A percentile compares a stretch with the other conserved stretches of the same genome.
phyloP scores from a whole-genome alignment of 768 basidiomycete genomes.

The Mycena filopes region DNA sequence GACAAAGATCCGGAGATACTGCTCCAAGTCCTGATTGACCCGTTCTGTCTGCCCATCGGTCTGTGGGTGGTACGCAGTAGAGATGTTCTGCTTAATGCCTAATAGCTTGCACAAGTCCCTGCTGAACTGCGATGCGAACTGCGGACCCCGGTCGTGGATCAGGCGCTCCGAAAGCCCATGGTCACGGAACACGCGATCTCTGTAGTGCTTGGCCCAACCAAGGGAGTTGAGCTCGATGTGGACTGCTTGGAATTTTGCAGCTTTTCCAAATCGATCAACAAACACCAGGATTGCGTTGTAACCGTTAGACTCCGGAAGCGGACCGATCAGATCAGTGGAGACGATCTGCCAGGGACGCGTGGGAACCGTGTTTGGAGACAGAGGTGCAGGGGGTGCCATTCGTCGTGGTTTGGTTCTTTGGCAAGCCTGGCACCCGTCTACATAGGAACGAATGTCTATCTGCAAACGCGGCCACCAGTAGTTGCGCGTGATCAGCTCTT shows the following conservation, averaged over 20 bases:
- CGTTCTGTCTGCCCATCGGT: conserved; percentile 42
- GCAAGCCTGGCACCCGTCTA: conserved; percentile 45
- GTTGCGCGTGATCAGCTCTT: conserved; percentile 39
- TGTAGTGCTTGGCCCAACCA: background rate
- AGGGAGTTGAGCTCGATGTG: conserved; percentile 10
- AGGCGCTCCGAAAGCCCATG: conserved; percentile 17
- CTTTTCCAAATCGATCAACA: conserved; percentile 30
- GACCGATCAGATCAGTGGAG: conserved; percentile 25
- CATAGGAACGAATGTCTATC: conserved; percentile 24
- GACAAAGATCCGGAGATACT: conserved; percentile 42
- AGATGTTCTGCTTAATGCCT: conserved; percentile 9
- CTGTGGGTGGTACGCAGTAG: conserved; percentile 19
- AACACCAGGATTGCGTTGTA: conserved; percentile 26
- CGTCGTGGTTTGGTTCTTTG: conserved; percentile 44
- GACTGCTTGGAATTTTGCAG: conserved; percentile 16
- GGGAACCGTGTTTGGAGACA: conserved; percentile 30
- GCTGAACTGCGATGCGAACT: conserved; percentile 23
- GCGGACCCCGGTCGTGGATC: conserved; percentile 22
- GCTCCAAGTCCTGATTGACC: conserved; percentile 43
- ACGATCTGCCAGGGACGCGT: conserved; percentile 18
- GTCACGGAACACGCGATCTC: conserved; percentile 13
- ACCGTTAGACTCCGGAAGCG: conserved; percentile 18
- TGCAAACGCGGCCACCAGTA: conserved; percentile 25
- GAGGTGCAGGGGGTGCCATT: conserved; percentile 37
- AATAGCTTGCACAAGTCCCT: conserved; percentile 5